Base-by-base conservation (phyloP, 169 alveolate genomes). In the Eimeria sp. region DNA sequence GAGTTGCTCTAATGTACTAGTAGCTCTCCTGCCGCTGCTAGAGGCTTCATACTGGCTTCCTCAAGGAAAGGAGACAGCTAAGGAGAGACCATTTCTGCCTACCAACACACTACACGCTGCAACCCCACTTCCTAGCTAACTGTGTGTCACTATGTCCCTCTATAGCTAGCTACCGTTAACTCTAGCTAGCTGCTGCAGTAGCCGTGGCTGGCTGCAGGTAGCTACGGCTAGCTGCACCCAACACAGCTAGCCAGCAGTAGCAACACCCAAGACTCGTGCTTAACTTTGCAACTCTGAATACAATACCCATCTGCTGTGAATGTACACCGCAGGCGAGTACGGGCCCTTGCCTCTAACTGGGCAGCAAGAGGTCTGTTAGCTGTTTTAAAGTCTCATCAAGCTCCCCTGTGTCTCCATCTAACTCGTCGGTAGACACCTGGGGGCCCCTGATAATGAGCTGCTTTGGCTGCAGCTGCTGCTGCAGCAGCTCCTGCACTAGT, bases 401-500 rank as follows among this genome's bases (percentile, higher is more conserved):
- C 63, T 82, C 49, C 30, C 47, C 18, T 27, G 51, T n/a, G 72
- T 25, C 73, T 25, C 34, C 73, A 4, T 51, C 72, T 18, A 6
- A 11, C 14, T 82, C 90, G 5, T 49, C 90, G 25, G 22, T 57
- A 14, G 4, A 13, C 47, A 7, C 51, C 73, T 27, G 47, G 70
- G 90, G 73, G 49, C 49, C 72, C 72, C 51, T 51, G 10, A 6
- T 18, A 7, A 82, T 63, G 16, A 82, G 72, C 90, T 82, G 90
- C 90, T 82, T 70, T 11, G 90, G 72, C 70, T 82, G 73, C 65
- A 82, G 73, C 90, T 30, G 51, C 43, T 82, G 72, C 57, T 34
- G 90, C 90, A 82, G 49, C 65, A 82, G 47, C 34, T 34, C 73
- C 70, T 82, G 63, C n/a, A 82, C 90, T 51, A 82, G 18, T 7